Conservation (phyloP, 306 rosid genomes). For the Dicorynia guianensis region DNA sequence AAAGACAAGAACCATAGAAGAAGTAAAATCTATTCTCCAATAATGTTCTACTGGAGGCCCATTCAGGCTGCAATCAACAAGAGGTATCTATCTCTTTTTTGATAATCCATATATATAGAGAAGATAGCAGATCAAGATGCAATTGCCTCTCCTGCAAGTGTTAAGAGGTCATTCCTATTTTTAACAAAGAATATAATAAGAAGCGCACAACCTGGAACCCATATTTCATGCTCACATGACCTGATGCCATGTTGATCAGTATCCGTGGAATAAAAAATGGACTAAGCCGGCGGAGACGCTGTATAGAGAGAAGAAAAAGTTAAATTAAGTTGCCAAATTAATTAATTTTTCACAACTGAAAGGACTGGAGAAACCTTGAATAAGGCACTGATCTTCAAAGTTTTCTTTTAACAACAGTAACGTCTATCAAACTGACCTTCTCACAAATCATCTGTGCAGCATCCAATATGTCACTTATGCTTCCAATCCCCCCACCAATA, state of each 20-base stretch:
- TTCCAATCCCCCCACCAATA: conserved; percentile 95
- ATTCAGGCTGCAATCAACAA: conserved; percentile 2
- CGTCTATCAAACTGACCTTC: conserved; percentile 60
- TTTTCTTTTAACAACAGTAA: neutral
- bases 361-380: conserved; percentile 26
- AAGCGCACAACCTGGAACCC: conserved; percentile 76
- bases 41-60: conserved; percentile 11
- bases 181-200: conserved; percentile 32
- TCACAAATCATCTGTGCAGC: conserved; percentile 88
- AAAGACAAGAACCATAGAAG: conserved; percentile 34
- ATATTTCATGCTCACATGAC: conserved; percentile 97
- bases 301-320: conserved; percentile 29
- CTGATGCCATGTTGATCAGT: conserved; percentile 96
- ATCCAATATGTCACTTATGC: conserved; percentile 81
- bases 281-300: conserved; percentile 95
- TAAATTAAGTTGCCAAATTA: conserved; percentile 26
- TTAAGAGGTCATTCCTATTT: conserved; percentile 31
- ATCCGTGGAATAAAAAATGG: conserved; percentile 96
- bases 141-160: conserved; percentile 5
- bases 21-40: conserved; percentile 27
- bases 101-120: conserved; percentile 17
- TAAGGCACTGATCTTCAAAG: conserved; percentile 21
- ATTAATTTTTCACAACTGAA: conserved; percentile 24
- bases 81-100: conserved; percentile 13
- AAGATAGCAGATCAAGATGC: conserved; percentile 13